Evolutionary conservation across 208 protist species (phyloP).

Genomic region (Sergeia podlipaevii): DNA sequence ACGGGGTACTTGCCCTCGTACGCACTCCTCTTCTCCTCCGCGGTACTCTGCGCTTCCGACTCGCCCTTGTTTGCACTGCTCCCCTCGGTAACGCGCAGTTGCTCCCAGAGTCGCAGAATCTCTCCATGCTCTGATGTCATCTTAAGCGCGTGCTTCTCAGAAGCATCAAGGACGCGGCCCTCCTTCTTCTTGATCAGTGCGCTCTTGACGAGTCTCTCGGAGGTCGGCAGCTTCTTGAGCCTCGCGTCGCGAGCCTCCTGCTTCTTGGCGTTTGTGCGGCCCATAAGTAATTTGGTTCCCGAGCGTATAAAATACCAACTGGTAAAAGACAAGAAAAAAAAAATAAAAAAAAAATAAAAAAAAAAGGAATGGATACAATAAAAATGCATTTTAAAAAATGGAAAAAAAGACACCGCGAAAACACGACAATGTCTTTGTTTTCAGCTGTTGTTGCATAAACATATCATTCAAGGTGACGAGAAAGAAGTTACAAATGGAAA

Average conservation of each 20-base stretch:
- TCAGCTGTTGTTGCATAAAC: no score
- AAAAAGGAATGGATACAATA: conserved; percentile 5
- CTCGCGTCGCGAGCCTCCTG: conserved; percentile 59
- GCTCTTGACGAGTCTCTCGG: conserved; percentile 67
- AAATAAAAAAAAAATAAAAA: conserved; percentile 8
- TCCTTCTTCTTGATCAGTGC: conserved; percentile 89
- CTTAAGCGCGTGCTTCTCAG: conserved; percentile 88
- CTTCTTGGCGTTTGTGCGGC: conserved; percentile 75
- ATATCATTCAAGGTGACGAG: no score
- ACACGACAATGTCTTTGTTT: not conserved
- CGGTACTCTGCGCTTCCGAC: not conserved
- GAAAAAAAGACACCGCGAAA: not conserved
- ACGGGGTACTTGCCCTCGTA: conserved; percentile 88
- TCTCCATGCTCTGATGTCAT: conserved; percentile 87
- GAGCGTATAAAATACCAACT: not conserved
- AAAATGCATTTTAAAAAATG: conserved; percentile 1
- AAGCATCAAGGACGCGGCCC: conserved; percentile 71
- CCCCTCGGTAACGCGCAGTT: conserved; percentile 43
- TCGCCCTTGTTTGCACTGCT: conserved; percentile 18
- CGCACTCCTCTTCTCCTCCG: conserved; percentile 37
- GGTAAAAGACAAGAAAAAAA: not conserved
- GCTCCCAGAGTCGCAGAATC: conserved; percentile 84
- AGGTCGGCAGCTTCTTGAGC: conserved; percentile 62
- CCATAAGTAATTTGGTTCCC: conserved; percentile 43
- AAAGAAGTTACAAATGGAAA: no score